Evolutionary conservation across 2,329 filamentous ascomycete species (phyloP).

Genomic region (Pseudogymnoascus sp.): DNA sequence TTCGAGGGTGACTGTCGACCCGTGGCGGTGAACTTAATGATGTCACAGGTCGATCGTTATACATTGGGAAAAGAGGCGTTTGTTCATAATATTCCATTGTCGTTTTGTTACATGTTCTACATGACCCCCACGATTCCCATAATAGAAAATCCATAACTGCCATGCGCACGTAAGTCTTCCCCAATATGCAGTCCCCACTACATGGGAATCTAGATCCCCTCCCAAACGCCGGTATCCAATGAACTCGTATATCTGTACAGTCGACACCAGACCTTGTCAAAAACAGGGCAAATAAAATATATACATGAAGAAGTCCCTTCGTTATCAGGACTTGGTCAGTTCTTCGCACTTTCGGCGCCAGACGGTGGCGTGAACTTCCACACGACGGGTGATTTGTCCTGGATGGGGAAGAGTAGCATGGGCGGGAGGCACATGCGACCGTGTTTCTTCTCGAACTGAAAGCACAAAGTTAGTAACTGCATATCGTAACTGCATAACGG

Average conservation of each 20-base stretch:
- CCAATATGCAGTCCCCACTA: neutral
- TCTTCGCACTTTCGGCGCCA: neutral
- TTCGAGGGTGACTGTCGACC: neutral
- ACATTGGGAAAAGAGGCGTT: neutral
- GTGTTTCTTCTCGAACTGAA: slow-evolving; percentile 46
- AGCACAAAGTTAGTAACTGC: neutral
- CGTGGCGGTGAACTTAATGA: neutral
- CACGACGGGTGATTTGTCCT: slow-evolving; percentile 32
- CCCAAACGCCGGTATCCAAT: neutral
- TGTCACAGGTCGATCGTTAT: neutral
- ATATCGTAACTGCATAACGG: neutral
- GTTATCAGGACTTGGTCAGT: neutral
- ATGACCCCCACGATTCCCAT: neutral
- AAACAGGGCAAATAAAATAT: neutral
- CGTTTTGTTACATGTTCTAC: neutral
- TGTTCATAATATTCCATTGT: neutral
- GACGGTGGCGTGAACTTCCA: neutral
- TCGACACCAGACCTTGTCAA: neutral
- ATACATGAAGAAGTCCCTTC: neutral
- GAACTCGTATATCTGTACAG: neutral
- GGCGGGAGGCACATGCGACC: slow-evolving; percentile 52
- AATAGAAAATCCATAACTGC: neutral
- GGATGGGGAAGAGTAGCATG: slow-evolving; percentile 53
- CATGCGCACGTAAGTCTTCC: neutral
- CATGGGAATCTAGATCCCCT: neutral